Evolutionary conservation across 2,329 filamentous ascomycete species (phyloP).

Genomic region (Penicillium frequentans): DNA sequence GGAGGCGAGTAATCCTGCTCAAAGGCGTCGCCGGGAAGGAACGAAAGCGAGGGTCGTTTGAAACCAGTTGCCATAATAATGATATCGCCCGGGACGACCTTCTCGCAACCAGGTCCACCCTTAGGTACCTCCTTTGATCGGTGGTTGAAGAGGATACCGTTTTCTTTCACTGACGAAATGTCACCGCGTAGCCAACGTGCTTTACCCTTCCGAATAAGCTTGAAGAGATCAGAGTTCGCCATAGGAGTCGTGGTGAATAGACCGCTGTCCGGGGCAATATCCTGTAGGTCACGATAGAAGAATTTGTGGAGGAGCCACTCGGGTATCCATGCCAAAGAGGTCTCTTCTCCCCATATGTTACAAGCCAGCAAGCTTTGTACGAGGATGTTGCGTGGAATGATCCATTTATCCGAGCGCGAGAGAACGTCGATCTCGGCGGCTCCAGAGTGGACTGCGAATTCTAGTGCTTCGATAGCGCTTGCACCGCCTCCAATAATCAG

Average conservation of each 20-base stretch:
- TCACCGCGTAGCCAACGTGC: conserved; percentile 82
- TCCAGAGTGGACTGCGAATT: neutral
- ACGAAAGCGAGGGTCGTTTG: conserved; percentile 69
- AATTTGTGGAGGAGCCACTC: neutral
- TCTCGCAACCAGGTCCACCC: conserved; percentile 68
- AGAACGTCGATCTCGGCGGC: neutral
- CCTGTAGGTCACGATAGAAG: neutral
- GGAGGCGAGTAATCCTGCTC: conserved; percentile 70
- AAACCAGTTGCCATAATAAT: conserved; percentile 83
- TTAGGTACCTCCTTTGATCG: conserved; percentile 71
- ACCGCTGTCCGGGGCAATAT: neutral
- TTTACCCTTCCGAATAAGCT: conserved; percentile 68
- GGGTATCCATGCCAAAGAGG: neutral
- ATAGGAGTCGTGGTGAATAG: neutral
- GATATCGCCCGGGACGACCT: conserved; percentile 70
- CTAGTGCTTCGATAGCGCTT: neutral
- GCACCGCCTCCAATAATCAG: neutral
- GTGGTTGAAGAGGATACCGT: conserved; percentile 69
- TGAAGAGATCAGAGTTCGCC: conserved; percentile 68
- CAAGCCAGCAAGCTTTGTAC: neutral
- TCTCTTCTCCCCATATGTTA: neutral
- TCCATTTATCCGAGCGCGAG: neutral
- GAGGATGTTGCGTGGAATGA: neutral
- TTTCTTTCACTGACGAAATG: conserved; percentile 64
- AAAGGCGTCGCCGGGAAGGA: conserved; percentile 54